These are phyloP conservation scores for Yarrowia osloensis DNA, from an alignment of 805 yeast genomes.

Conservation along the genomic window DNA sequence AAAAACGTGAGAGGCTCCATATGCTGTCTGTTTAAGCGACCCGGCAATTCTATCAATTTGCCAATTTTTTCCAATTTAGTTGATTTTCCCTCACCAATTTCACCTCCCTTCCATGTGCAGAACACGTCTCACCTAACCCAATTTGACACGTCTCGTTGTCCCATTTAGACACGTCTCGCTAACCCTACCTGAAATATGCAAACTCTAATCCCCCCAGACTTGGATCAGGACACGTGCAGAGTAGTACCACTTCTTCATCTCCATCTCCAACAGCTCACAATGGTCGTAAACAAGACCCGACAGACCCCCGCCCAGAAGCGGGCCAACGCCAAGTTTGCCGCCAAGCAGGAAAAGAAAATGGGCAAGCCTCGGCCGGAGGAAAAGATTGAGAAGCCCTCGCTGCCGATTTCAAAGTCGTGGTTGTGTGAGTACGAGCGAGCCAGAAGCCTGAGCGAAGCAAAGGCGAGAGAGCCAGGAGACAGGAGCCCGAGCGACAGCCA, in stretches of 20 bases:
- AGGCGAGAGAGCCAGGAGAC: too few species aligned
- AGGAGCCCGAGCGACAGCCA: too few species aligned
- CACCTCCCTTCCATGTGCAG: background rate
- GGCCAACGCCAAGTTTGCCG: slow-evolving; percentile 84
- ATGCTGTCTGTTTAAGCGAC: too few species aligned
- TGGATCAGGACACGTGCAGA: slow-evolving; percentile 23
- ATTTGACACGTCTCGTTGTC: background rate
- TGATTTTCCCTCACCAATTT: background rate
- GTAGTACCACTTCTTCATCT: too few species aligned
- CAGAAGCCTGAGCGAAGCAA: background rate
- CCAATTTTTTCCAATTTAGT: background rate
- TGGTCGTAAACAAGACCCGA: slow-evolving; percentile 32
- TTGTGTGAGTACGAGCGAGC: slow-evolving; percentile 49
- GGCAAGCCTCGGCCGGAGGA: slow-evolving; percentile 64
- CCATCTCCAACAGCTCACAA: background rate
- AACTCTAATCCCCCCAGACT: background rate
- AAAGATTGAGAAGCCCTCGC: slow-evolving; percentile 40
- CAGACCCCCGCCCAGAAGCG: slow-evolving; percentile 87
- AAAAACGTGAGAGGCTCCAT: too few species aligned
- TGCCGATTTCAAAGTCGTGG: slow-evolving; percentile 69
- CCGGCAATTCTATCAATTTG: too few species aligned
- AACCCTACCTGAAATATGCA: slow-evolving; percentile 28
- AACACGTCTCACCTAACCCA: too few species aligned
- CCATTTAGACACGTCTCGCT: background rate
- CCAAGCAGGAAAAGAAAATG: slow-evolving; percentile 66